Evolutionary conservation across 805 yeast genomes (phyloP), one percentile per base, ranked within the genome.

Genomic region (Yamadazyma philogaea): DNA sequence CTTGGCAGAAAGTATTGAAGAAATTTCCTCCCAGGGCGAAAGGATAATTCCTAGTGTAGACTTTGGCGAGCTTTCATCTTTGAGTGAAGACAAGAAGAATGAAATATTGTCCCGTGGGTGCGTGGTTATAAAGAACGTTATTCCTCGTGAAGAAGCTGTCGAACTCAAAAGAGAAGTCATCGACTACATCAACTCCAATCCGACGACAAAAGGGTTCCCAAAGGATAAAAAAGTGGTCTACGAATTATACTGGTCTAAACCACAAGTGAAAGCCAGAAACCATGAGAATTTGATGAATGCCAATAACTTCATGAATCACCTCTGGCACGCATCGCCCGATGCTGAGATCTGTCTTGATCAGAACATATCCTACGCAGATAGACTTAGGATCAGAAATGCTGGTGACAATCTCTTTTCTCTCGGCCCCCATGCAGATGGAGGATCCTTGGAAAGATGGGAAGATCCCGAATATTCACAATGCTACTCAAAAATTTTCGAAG

Each of bases 391-490:
- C 31, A 53, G 75, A 31, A 47, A 53, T 6, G 72, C 75, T 0
- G 75, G 75, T 8, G 48, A 52, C 11, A 30, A 22, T 7, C 53
- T 59, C n/a, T 37, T 37, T 19, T 44, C 70, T 1, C 54, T 70
- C 26, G 63, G 63, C n/a, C 61, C 68, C 14, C 75, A 71, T 41
- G 52, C 60, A 12, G 76, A 71, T 46, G 63, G 68, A 10, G 61
- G 70, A 15, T 61, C 70, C 1, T 52, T 71, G 28, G 76, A 70
- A 47, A 50, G 77, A 37, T 72, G 77, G 77, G 75, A 71, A 48
- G 75, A 72, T 50, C 47, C 42, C 11, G 59, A 53, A 18, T 72
- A 69, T 50, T 46, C 68, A n/a, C 48, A 52, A 8, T 61, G 59
- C 19, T 73, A 72, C 49, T 42, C 51, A 5, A 57, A 54, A 32